Conservation (phyloP, 2,329 filamentous ascomycete species). For the Trichophyton verrucosum region DNA sequence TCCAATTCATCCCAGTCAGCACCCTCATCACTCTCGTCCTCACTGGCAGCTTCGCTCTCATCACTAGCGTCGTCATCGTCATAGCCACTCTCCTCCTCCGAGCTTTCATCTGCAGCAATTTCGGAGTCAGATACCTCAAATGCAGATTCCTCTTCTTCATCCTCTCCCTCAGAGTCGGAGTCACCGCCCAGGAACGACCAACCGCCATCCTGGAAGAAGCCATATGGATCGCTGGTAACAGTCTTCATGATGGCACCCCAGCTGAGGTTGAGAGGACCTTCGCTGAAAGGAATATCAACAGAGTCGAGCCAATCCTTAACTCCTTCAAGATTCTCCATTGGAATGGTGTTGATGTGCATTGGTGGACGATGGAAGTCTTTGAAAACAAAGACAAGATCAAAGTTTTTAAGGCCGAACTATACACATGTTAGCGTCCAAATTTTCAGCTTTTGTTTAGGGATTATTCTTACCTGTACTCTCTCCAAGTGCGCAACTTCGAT, state of each 20-base stretch:
- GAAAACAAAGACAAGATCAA: slow-evolving; percentile 96
- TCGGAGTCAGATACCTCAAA: slow-evolving; percentile 87
- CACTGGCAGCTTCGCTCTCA: slow-evolving; percentile 51
- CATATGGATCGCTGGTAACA: slow-evolving; percentile 81
- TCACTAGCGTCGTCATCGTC: slow-evolving; percentile 87
- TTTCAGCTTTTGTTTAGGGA: slow-evolving; percentile 12
- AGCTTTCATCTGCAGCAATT: slow-evolving; percentile 58
- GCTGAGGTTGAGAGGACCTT: slow-evolving; percentile 93
- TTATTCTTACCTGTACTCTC: slow-evolving; percentile 53
- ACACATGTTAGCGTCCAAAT: neutral
- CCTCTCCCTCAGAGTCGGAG: slow-evolving; percentile 70
- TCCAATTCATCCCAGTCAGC: slow-evolving; percentile 94
- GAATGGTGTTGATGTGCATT: slow-evolving; percentile 94
- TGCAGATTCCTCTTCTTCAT: slow-evolving; percentile 75
- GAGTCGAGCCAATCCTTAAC: slow-evolving; percentile 98
- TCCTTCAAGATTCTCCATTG: slow-evolving; percentile 82
- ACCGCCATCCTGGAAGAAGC: slow-evolving; percentile 89
- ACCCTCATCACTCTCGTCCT: slow-evolving; percentile 55
- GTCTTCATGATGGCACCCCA: slow-evolving; percentile 99
- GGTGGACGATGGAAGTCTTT: slow-evolving; percentile 90
- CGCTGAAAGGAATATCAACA: slow-evolving; percentile 84
- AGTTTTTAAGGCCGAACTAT: slow-evolving; percentile 93
- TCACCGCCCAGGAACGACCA: slow-evolving; percentile 88
- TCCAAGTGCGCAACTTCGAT: slow-evolving; percentile 95
- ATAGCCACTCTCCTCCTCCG: slow-evolving; percentile 78